phyloP scores from a whole-genome alignment of 768 basidiomycete species.

The Pleurotus platypus region DNA sequence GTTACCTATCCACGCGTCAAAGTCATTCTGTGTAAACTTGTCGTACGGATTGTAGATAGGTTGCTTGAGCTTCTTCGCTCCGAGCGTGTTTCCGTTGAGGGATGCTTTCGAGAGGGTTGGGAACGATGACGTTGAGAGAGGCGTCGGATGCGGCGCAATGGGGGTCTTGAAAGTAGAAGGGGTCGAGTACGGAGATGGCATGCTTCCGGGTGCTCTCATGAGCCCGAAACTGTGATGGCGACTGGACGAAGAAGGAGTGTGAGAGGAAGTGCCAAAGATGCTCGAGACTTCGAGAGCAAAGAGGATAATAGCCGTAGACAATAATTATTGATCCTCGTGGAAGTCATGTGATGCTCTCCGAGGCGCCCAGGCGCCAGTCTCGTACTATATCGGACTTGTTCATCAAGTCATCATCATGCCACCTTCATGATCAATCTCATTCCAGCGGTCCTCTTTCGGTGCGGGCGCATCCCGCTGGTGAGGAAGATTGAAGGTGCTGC shows the following conservation, averaged over 20 bases:
- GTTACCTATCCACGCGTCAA: slow-evolving; percentile 68
- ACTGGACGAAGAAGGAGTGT: background rate
- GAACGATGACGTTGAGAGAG: slow-evolving; percentile 4
- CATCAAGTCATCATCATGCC: too few species aligned
- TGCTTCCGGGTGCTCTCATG: background rate
- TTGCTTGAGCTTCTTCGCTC: slow-evolving; percentile 23
- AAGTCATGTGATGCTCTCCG: background rate
- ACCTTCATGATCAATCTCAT: too few species aligned
- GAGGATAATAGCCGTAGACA: background rate
- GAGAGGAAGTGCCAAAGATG: background rate
- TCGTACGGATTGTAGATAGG: slow-evolving; percentile 73
- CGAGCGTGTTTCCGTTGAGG: background rate
- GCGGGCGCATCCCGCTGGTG: too few species aligned
- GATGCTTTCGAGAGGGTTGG: background rate
- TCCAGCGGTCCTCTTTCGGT: too few species aligned
- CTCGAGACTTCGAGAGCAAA: background rate
- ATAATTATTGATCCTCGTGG: slow-evolving; percentile 3
- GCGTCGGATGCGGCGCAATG: slow-evolving; percentile 5
- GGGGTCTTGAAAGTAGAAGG: background rate
- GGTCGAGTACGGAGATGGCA: background rate
- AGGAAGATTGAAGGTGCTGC: too few species aligned
- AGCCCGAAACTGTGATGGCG: background rate
- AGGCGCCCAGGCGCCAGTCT: too few species aligned
- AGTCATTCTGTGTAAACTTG: slow-evolving; percentile 64
- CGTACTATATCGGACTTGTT: too few species aligned